Conservation (phyloP, 768 basidiomycete genomes). For the Rickenella mellea region DNA sequence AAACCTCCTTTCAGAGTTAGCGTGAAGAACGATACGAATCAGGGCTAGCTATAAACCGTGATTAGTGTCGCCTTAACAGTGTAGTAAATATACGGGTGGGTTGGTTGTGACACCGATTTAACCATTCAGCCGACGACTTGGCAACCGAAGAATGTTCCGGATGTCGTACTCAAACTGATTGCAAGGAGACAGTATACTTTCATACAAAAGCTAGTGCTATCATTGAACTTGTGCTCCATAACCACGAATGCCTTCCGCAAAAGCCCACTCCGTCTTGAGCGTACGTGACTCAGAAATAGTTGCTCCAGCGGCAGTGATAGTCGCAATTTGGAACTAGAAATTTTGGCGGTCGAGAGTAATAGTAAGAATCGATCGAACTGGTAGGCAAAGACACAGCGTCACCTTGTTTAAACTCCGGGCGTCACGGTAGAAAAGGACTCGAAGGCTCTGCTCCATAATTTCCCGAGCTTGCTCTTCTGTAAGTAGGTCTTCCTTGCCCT, state of each 20-base stretch:
- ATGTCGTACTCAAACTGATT: too few species aligned
- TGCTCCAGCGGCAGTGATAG: constrained; percentile 68
- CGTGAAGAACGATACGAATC: too few species aligned
- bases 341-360: too few species aligned
- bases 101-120: too few species aligned
- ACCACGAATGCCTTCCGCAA: constrained; percentile 86
- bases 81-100: too few species aligned
- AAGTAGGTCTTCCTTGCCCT: constrained; percentile 64
- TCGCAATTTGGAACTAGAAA: constrained; percentile 93
- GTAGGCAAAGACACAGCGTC: constrained; percentile 11
- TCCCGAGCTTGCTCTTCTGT: constrained; percentile 70
- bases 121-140: too few species aligned
- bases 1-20: too few species aligned
- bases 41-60: too few species aligned
- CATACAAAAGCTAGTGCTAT: constrained; percentile 7
- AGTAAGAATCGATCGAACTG: background rate
- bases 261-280: constrained; percentile 78
- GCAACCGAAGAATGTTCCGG: too few species aligned
- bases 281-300: constrained; percentile 70
- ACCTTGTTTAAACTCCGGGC: constrained; percentile 95
- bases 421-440: constrained; percentile 93
- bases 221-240: constrained; percentile 90
- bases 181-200: too few species aligned
- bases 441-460: constrained; percentile 81
- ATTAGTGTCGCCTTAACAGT: too few species aligned